Base-by-base conservation (phyloP, 345 rosid species). In the Aurinia saxatilis region DNA sequence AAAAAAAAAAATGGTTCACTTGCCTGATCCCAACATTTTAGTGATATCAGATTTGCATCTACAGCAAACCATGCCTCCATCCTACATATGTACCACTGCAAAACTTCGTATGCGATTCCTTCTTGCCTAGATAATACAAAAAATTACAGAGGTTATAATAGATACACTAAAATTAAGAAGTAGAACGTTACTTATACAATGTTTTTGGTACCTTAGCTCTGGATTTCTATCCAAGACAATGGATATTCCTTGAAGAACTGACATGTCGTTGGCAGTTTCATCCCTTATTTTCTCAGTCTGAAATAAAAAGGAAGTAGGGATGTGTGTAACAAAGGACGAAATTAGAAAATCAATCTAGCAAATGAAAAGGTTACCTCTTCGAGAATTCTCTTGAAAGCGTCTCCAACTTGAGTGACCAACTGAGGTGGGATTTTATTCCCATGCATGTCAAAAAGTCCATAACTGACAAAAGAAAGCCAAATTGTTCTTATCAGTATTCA, bases 61-160 rank as follows among this genome's bases (percentile, higher is more conserved):
- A 83, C 88, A 11, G 97, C 91, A 81, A 90, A 90, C 97, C 97
- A 90, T 25, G 95, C 97, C 75, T 90, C 97, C 91, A 90, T 83
- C 76, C 97, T 76, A 75, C 97, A 90, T 46, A 90, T 77, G 67
- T 81, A 90, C 97, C 97, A 86, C 53, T 86, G 95, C 73, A 90
- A 52, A 70, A 90, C 97, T 76, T 90, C 88, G 73, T 84, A 30
- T 5, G 91, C 91, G 21, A 80, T 80, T 47, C 91, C 97, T 67
- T 79, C 77, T 77, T 71, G 91, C 70, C 96, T 89, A 72, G 42
- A 71, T 29, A 62, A 74, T 18, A 41, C 37, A 34, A 50, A 45
- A 40, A 57, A 16, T 16, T 39, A 21, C 25, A 52, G 17, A 64
- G 15, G 13, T 45, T 60, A 44, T 41, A 30, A 51, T 10, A 36